These are phyloP conservation scores for Podospora anserina DNA, from an alignment of 495 filamentous ascomycete species.

Conservation along the genomic window DNA sequence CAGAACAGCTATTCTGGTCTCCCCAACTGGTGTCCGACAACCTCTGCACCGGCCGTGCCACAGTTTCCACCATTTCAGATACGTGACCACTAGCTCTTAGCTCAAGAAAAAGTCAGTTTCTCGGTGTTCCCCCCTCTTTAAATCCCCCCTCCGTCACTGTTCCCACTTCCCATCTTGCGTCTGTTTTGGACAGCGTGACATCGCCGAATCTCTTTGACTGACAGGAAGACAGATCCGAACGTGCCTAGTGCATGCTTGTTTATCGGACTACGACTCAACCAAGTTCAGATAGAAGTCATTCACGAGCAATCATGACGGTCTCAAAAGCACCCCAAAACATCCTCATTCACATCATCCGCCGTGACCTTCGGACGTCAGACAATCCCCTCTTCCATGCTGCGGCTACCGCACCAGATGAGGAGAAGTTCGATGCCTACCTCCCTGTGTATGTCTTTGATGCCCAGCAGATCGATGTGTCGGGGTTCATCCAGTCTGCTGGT, in stretches of 20 bases:
- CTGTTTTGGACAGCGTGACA: not conserved
- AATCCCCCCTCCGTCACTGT: too few species aligned
- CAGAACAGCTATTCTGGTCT: not conserved
- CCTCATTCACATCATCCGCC: conserved; percentile 61
- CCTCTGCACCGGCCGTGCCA: too few species aligned
- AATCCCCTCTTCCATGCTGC: conserved; percentile 63
- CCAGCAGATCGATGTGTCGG: conserved; percentile 66
- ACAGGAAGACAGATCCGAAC: not conserved
- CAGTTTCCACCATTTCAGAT: too few species aligned
- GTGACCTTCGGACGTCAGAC: conserved; percentile 65
- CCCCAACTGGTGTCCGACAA: not conserved
- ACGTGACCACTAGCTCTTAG: too few species aligned
- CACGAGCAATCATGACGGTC: conserved; percentile 28
- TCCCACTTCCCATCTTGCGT: too few species aligned
- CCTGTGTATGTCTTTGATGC: conserved; percentile 64
- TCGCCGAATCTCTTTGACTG: not conserved
- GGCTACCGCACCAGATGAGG: conserved; percentile 35
- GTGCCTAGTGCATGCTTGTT: not conserved
- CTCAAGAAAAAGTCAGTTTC: not conserved
- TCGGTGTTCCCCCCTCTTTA: not conserved
- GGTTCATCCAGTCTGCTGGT: conserved; percentile 50
- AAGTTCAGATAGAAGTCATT: too few species aligned
- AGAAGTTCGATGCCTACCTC: conserved; percentile 54
- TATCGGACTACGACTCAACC: not conserved
- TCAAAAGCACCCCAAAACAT: conserved; percentile 38